These are phyloP conservation scores for Aristolochia contorta DNA, from an alignment of 164 flowering plant species.

Conservation along the genomic window DNA sequence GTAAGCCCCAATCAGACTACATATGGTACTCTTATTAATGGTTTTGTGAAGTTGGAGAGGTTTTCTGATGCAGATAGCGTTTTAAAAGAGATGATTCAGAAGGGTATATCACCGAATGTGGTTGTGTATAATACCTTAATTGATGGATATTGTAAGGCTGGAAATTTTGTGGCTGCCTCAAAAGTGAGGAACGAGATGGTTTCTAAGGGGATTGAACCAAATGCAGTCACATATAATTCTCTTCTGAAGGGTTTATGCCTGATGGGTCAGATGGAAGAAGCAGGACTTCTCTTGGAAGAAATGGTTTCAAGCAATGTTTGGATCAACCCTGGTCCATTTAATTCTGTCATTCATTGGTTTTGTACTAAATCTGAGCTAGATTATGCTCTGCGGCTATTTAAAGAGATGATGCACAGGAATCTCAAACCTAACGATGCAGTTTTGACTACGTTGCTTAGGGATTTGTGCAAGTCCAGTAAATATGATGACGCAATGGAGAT, in stretches of 20 bases:
- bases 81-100: conserved; percentile 41
- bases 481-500: conserved; percentile 41
- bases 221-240: conserved; percentile 43
- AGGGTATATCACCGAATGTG: conserved; percentile 41
- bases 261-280: conserved; percentile 36
- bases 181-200: conserved; percentile 50
- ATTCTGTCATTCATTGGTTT: conserved; percentile 32
- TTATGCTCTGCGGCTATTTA: conserved; percentile 33
- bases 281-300: conserved; percentile 36
- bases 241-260: conserved; percentile 49
- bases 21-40: conserved; percentile 48
- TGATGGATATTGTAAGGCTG: conserved; percentile 48
- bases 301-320: conserved; percentile 32
- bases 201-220: conserved; percentile 38
- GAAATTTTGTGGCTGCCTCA: conserved; percentile 34
- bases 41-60: conserved; percentile 39
- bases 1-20: conserved; percentile 41
- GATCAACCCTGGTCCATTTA: conserved; percentile 29
- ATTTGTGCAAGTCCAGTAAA: conserved; percentile 42
- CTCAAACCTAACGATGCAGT: conserved; percentile 46
- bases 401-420: conserved; percentile 49
- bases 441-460: conserved; percentile 37
- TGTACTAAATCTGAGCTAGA: conserved; percentile 36
- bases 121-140: conserved; percentile 54
- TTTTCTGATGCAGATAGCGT: conserved; percentile 37